Percentiles rank a stretch among this genome's conserved stretches.
Conservation (phyloP, 192 early-diverging fungal species). For the Allomyces arbusculus region DNA sequence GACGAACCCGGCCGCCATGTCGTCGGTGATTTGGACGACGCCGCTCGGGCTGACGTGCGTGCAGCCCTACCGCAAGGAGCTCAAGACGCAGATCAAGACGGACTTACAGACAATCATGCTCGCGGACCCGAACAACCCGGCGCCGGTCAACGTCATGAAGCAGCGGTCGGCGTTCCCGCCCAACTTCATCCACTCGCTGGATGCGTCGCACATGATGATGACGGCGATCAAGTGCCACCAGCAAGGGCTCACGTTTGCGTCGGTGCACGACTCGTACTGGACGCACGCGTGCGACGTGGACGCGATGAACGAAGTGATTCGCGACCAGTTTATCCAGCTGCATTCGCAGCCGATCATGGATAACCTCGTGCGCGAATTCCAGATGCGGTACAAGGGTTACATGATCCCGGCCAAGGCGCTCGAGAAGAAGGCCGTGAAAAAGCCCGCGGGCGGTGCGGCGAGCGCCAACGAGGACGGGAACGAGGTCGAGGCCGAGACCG, state of each 20-base stretch:
- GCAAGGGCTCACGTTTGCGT: constrained; percentile 64
- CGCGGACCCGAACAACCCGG: constrained; percentile 36
- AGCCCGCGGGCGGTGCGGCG: constrained; percentile 8
- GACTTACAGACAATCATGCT: constrained; percentile 58
- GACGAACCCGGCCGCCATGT: constrained; percentile 29
- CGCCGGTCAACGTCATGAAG: constrained; percentile 75
- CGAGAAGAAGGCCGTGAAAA: constrained; percentile 5
- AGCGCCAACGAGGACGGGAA: constrained; percentile 24
- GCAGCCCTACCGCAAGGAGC: constrained; percentile 77
- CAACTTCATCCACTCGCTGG: constrained; percentile 94
- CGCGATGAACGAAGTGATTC: constrained; percentile 58
- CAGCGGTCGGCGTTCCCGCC: constrained; percentile 94
- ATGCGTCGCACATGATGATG: constrained; percentile 93
- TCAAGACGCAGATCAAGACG: constrained; percentile 47
- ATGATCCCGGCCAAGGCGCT: constrained; percentile 30
- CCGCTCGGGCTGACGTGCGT: constrained; percentile 83
- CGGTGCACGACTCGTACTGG: constrained; percentile 98
- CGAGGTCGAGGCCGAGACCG: constrained; percentile 16
- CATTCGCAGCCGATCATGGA: constrained; percentile 71
- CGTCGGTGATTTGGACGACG: constrained; percentile 87
- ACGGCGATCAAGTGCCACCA: constrained; percentile 69
- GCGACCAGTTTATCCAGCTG: constrained; percentile 74
- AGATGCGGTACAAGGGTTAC: constrained; percentile 52
- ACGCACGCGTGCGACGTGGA: constrained; percentile 83
- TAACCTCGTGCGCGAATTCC: constrained; percentile 59